Base-by-base conservation (phyloP, 2,329 filamentous ascomycete genomes). In the Colletotrichum coccodes region DNA sequence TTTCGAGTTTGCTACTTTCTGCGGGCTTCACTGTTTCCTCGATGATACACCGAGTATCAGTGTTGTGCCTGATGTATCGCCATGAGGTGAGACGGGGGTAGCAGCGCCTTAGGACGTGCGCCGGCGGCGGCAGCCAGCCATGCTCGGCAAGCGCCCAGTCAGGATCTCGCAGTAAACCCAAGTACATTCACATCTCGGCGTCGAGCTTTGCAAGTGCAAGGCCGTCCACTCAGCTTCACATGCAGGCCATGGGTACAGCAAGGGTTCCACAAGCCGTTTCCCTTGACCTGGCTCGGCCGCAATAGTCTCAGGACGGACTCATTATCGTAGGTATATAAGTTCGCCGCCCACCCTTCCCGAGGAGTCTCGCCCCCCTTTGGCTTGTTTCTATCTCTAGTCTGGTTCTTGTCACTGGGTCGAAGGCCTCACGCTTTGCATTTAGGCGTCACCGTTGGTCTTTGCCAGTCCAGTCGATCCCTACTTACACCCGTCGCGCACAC, bases 381-480 rank as follows among this genome's bases (percentile, higher is more conserved):
- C 16, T 68, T 47, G 53, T 54, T 23, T 58, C 40, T 32, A 26
- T 60, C 28, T n/a, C 18, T 56, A 52, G 50, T 60, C 23, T 54
- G 28, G 26, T 50, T 69, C 66, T 60, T 30, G 28, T 56, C 61
- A 56, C 66, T 34, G 40, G 36, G 40, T 30, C 1, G 42, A 49
- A 32, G 60, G 40, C 49, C 49, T 56, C 52, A 30, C 42, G 14
- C 40, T 60, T 56, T 65, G 28, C 38, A 42, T 42, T 49, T 12
- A 49, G 46, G 47, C 40, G 40, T 52, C 61, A 50, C 23, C 30
- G 28, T 44, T 56, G 61, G 44, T 49, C 42, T 66, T 32, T 60
- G 28, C 47, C 56, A 44, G 42, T 60, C 54, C 42, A 66, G 66
- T 66, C 66, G 61, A 66, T 52, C 50, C 38, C 66, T 69, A 60